These are phyloP conservation scores for Tuber indicum DNA, from an alignment of 495 filamentous ascomycete genomes.

Conservation along the genomic window DNA sequence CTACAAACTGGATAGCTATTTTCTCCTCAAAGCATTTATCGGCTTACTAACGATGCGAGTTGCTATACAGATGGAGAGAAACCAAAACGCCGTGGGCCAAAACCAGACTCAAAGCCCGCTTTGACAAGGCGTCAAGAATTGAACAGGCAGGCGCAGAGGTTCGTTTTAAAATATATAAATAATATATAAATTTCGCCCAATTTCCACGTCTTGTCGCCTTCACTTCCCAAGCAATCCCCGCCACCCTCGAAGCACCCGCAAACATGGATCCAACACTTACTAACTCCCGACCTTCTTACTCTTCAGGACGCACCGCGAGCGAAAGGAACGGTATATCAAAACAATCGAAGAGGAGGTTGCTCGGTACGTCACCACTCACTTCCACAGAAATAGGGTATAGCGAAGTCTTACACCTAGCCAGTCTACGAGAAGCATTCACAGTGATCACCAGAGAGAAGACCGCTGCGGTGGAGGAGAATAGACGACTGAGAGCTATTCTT, in stretches of 20 bases:
- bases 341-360: slow-evolving; percentile 84
- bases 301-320: slow-evolving; percentile 78
- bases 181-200: slow-evolving; percentile 11
- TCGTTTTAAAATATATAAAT: slow-evolving; percentile 33
- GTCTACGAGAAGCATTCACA: slow-evolving; percentile 56
- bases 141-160: slow-evolving; percentile 95
- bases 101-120: slow-evolving; percentile 93
- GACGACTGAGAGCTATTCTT: slow-evolving; percentile 66
- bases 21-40: slow-evolving; percentile 13
- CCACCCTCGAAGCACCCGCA: slow-evolving; percentile 5
- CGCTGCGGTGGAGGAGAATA: slow-evolving; percentile 64
- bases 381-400: slow-evolving; percentile 47
- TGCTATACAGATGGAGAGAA: slow-evolving; percentile 64
- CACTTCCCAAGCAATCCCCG: slow-evolving; percentile 13
- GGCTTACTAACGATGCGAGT: slow-evolving; percentile 14
- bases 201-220: background rate
- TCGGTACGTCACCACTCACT: slow-evolving; percentile 45
- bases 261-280: slow-evolving; percentile 13
- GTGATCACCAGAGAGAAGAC: slow-evolving; percentile 60
- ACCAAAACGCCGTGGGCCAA: slow-evolving; percentile 84
- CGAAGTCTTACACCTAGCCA: slow-evolving; percentile 44
- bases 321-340: slow-evolving; percentile 93
- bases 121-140: slow-evolving; percentile 88
- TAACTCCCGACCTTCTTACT: slow-evolving; percentile 10
- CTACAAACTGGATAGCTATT: slow-evolving; percentile 1